Evolutionary conservation across 306 rosid genomes (phyloP), one percentile per base, ranked within the genome.

Genomic region (Styphnolobium japonicum): DNA sequence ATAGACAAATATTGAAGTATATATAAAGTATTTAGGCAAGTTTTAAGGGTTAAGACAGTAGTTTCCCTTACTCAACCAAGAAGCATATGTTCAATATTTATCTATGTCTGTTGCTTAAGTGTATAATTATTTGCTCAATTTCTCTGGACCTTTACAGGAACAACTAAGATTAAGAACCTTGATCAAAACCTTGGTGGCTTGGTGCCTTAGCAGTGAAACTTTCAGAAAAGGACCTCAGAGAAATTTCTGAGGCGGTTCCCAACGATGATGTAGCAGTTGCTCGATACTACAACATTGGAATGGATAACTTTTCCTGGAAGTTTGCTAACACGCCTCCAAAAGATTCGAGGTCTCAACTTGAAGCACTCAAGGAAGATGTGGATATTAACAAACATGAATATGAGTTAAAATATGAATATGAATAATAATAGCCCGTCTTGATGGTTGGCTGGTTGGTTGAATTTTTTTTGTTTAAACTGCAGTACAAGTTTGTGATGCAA

Each of bases 131-230:
- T 8, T 25, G 25, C 6, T 14, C 18, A 48, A 56, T 14, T 57
- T 61, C 6, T 34, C n/a, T 75, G 34, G 52, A 91, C 85, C 75
- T 10, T 33, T 68, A 7, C 67, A 82, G 78, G 85, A 82, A 93
- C 98, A 55, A 89, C 94, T 4, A 91, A 89, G 82, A 75, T 77
- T 10, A 89, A 88, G 87, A 91, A 93, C 62, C 64, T 93, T 67
- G 89, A 88, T 65, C 45, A 57, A 55, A 93, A 93, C 80, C 27
- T 91, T 5, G 89, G 85, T n/a, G n/a, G n/a, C n/a, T n/a, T n/a
- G n/a, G 90, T 56, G 84, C 93, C 14, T 15, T 93, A 77, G 55
- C 22, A 33, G 71, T 91, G 48, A 87, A 86, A 79, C 82, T 93
- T 1, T 22, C 42, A n/a, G 85, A 88, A 63, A 73, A 78, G 2